phyloP scores from a whole-genome alignment of 345 rosid species.

The Iberis pinnata region DNA sequence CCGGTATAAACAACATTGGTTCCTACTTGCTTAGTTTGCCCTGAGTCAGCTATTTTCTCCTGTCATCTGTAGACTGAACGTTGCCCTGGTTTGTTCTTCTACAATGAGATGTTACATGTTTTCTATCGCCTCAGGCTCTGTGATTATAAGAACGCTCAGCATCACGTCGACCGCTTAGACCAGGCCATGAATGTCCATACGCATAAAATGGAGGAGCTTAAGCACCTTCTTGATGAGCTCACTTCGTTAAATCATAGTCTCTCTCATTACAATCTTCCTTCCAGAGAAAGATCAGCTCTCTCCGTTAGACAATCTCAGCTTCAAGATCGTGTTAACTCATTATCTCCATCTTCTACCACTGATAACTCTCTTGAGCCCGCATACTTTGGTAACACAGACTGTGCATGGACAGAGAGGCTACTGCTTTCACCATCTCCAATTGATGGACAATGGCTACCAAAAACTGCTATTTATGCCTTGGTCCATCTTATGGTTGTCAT shows the following conservation, averaged over 20 bases:
- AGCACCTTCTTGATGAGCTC: constrained; percentile 54
- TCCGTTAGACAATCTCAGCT: constrained; percentile 45
- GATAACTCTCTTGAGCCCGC: constrained; percentile 52
- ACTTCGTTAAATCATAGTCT: constrained; percentile 62
- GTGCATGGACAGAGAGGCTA: constrained; percentile 59
- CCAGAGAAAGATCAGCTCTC: constrained; percentile 56
- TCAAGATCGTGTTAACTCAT: constrained; percentile 43
- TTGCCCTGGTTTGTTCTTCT: constrained; percentile 76
- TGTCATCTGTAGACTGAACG: constrained; percentile 44
- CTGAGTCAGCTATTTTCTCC: constrained; percentile 9
- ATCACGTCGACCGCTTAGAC: constrained; percentile 84
- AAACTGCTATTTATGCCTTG: constrained; percentile 77
- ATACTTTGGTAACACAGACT: constrained; percentile 49
- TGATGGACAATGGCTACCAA: constrained; percentile 94
- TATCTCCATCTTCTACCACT: constrained; percentile 29
- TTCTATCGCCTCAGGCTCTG: constrained; percentile 77
- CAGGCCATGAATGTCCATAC: constrained; percentile 73
- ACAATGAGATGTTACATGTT: constrained; percentile 81
- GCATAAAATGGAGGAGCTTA: constrained; percentile 41
- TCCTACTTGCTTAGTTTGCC: background rate
- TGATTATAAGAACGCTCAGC: constrained; percentile 83
- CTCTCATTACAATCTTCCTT: constrained; percentile 51
- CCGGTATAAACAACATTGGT: background rate
- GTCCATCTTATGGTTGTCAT: constrained; percentile 88
- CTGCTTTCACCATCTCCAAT: constrained; percentile 79